Base-by-base conservation (phyloP, 1,284 basidiomycete species). In the Tylopilus microsporus region DNA sequence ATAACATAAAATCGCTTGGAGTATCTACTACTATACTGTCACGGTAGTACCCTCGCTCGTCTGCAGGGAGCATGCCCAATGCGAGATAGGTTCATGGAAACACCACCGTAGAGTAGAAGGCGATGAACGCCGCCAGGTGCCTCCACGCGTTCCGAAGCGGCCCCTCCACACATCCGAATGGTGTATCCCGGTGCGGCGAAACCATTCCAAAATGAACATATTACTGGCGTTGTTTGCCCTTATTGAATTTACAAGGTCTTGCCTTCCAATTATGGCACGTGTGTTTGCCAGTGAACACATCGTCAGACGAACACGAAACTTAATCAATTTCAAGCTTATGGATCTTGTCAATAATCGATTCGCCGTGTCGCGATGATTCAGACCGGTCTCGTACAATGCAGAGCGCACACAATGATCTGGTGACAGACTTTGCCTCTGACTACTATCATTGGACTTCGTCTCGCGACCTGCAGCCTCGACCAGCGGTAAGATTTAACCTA, bases 371-470 rank as follows among this genome's bases (percentile, higher is more conserved):
- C 21, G 16, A 89, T 89, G 87, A 82, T 90, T 55, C 87, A 91
- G 70, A 87, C 87, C 5, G 85, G 84, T 11, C 76, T 91, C 16
- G 85, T 91, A 58, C n/a, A n/a, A n/a, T n/a, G n/a, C 80, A 80
- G 58, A 86, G 83, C 61, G 85, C 86, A 5, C 91, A 93, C 73
- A 81, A 76, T 52, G 91, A 93, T 70, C 79, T 93, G 19, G 79
- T 93, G 49, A 87, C 91, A 45, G 91, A 94, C 74, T 82, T 91
- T 58, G 81, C 85, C 21, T 97, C 95, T 71, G 91, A 95, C 70
- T 94, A 90, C 70, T 94, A 95, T 68, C n/a, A n/a, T n/a, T n/a
- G 93, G 93, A 8, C 82, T 90, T 43, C 81, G 85, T 64, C 80
- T 92, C 42, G 88, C 89, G 5, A 87, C 88, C 1, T 87, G 84